A percentile compares a stretch with the other conserved stretches of the same genome.
Evolutionary conservation across 2,329 filamentous ascomycete species (phyloP).

Genomic region (Leptoxyphium fumago): DNA sequence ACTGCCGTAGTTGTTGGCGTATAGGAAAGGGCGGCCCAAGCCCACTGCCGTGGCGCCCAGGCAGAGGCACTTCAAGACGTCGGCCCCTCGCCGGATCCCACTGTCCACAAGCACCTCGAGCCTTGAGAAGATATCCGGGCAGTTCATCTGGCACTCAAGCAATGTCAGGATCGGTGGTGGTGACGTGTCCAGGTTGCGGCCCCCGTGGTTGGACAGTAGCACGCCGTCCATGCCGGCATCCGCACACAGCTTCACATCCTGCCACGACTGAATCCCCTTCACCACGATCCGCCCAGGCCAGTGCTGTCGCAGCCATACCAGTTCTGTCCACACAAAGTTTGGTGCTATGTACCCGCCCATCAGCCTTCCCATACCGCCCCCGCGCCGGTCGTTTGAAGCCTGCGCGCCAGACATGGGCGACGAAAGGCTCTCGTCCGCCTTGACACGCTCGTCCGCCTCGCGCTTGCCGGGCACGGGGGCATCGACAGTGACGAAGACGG

Average conservation of each 20-base stretch:
- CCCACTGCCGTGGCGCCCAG: constrained; percentile 49
- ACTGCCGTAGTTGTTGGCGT: constrained; percentile 45
- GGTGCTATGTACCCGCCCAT: constrained; percentile 45
- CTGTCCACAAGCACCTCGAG: constrained; percentile 52
- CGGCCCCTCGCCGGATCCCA: constrained; percentile 48
- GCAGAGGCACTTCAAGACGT: constrained; percentile 53
- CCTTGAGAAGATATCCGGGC: constrained; percentile 43
- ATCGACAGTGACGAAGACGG: constrained; percentile 45
- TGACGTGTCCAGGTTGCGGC: constrained; percentile 35
- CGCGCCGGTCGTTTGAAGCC: constrained; percentile 38
- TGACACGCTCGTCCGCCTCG: constrained; percentile 31
- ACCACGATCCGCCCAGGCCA: constrained; percentile 26
- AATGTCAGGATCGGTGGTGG: constrained; percentile 44
- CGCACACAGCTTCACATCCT: constrained; percentile 28
- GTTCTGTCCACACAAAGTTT: constrained; percentile 36
- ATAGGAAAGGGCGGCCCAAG: constrained; percentile 47
- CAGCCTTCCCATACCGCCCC: constrained; percentile 39
- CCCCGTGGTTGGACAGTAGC: constrained; percentile 37
- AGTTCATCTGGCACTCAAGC: constrained; percentile 47
- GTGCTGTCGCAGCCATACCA: constrained; percentile 27
- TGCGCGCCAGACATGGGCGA: constrained; percentile 38
- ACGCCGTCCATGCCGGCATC: constrained; percentile 31
- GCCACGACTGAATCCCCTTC: constrained; percentile 27
- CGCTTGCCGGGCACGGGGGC: constrained; percentile 43
- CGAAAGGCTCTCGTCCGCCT: constrained; percentile 32